phyloP scores from a whole-genome alignment of 163 green algal genomes.

The Chloroidium sp. region DNA sequence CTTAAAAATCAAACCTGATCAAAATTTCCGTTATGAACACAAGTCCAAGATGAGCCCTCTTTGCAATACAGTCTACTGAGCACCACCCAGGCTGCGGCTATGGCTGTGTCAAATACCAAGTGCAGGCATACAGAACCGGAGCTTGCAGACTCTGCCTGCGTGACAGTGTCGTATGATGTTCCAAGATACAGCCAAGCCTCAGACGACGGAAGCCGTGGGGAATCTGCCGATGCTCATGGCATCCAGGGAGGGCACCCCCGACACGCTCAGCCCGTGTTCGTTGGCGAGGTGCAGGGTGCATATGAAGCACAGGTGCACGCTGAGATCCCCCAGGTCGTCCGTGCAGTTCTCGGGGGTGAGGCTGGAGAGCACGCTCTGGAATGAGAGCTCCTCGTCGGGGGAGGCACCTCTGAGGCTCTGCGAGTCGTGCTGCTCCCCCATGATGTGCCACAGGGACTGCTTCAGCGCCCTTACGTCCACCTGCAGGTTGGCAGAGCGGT shows the following conservation, averaged over 20 bases:
- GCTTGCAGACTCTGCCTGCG: too few relatives aligned
- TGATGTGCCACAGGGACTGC: slow-evolving; percentile 54
- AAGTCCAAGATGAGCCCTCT: too few relatives aligned
- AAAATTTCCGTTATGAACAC: too few relatives aligned
- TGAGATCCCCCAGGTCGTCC: slow-evolving; percentile 60
- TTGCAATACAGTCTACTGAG: too few relatives aligned
- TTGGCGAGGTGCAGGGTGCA: slow-evolving; percentile 94
- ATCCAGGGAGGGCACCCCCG: slow-evolving; percentile 8
- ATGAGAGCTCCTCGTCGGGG: slow-evolving; percentile 1
- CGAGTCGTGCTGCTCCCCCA: neutral
- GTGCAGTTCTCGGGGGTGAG: slow-evolving; percentile 40
- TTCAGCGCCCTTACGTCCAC: slow-evolving; percentile 80
- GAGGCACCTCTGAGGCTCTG: neutral
- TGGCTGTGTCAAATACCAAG: too few relatives aligned
- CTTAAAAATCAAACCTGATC: too few relatives aligned
- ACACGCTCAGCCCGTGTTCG: slow-evolving; percentile 69
- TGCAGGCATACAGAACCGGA: too few relatives aligned
- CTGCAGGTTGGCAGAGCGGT: slow-evolving; percentile 6
- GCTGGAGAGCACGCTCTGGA: slow-evolving; percentile 32
- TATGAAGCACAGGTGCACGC: slow-evolving; percentile 92
- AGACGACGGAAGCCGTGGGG: too few relatives aligned
- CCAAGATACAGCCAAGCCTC: too few relatives aligned
- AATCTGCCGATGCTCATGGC: slow-evolving; percentile 7
- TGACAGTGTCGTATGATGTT: too few relatives aligned
- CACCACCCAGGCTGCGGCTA: too few relatives aligned